phyloP scores from a whole-genome alignment of 2,329 filamentous ascomycete genomes.

The Botrytis cinerea region DNA sequence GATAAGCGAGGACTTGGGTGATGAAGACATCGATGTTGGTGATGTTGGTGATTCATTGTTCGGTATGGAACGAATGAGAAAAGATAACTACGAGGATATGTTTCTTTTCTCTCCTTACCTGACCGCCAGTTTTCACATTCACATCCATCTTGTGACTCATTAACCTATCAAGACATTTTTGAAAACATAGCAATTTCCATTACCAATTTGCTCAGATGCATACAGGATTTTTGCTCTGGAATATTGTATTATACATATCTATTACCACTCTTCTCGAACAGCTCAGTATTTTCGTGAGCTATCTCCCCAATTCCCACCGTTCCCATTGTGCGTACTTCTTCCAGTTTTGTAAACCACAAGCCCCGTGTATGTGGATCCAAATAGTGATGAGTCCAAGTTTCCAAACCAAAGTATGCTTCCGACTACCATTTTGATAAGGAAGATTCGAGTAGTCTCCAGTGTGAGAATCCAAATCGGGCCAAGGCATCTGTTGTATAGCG shows the following conservation, averaged over 20 bases:
- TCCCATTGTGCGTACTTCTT: not conserved
- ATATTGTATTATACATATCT: not conserved
- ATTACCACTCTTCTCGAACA: not conserved
- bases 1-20: conserved; percentile 18
- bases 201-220: not conserved
- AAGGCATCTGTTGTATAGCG: not conserved
- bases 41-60: not conserved
- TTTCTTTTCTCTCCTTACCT: too few species aligned
- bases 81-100: not conserved
- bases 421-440: not conserved
- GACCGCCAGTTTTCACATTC: not conserved
- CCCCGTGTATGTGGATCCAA: not conserved
- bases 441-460: not conserved
- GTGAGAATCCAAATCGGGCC: not conserved
- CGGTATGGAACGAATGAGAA: not conserved
- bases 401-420: not conserved
- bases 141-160: not conserved
- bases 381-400: not conserved
- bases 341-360: too few species aligned
- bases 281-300: too few species aligned
- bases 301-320: not conserved
- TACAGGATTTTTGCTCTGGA: not conserved
- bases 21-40: not conserved
- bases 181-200: not conserved
- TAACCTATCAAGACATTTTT: not conserved